Evolutionary conservation across 208 protist species (phyloP).

Genomic region (Trypanosoma rangeli): DNA sequence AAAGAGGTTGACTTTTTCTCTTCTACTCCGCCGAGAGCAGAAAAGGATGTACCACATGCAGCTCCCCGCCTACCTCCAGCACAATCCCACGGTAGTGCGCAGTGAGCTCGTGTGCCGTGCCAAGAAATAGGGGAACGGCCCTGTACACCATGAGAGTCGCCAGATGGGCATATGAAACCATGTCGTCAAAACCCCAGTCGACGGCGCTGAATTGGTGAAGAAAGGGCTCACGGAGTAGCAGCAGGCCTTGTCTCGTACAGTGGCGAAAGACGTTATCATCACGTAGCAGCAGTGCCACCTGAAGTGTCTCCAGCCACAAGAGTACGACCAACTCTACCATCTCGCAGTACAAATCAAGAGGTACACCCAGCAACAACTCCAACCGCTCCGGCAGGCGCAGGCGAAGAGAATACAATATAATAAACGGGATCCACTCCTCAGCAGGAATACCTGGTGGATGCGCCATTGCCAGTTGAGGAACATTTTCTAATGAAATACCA

Average conservation of each 20-base stretch:
- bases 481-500: constrained; percentile 13
- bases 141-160: constrained; percentile 47
- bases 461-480: neutral
- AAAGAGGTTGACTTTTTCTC: neutral
- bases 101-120: constrained; percentile 24
- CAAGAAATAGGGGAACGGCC: constrained; percentile 52
- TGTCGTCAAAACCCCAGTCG: constrained; percentile 44
- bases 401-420: constrained; percentile 29
- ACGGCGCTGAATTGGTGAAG: constrained; percentile 61
- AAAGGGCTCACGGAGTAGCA: constrained; percentile 48
- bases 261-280: constrained; percentile 30
- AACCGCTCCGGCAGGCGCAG: constrained; percentile 5
- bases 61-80: constrained; percentile 38
- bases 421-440: constrained; percentile 32
- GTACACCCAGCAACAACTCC: constrained; percentile 21
- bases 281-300: constrained; percentile 14
- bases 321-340: constrained; percentile 34
- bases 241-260: constrained; percentile 36
- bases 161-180: constrained; percentile 64
- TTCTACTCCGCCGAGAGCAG: constrained; percentile 21
- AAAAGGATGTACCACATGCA: constrained; percentile 69
- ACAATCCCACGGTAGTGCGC: constrained; percentile 49
- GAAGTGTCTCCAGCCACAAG: constrained; percentile 34
- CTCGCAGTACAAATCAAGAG: constrained; percentile 22
- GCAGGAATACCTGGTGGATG: constrained; percentile 12